A percentile compares a stretch with the other conserved stretches of the same genome.
Evolutionary conservation across 371 early-diverging fungal species (phyloP).

Genomic region (Zychaea mexicana): DNA sequence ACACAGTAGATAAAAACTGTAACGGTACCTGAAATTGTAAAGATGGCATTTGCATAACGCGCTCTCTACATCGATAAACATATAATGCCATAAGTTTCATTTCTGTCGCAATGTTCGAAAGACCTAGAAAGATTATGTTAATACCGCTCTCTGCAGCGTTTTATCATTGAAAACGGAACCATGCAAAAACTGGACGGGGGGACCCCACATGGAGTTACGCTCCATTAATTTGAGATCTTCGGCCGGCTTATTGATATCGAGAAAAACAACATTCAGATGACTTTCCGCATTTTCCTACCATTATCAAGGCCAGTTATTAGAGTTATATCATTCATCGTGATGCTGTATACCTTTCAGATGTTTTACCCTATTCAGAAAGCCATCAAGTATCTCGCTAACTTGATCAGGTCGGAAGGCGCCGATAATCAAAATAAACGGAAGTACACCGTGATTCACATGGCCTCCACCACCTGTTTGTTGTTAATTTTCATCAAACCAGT

Average conservation of each 20-base stretch:
- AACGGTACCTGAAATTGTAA: conserved; percentile 50
- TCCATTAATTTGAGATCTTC: conserved; percentile 53
- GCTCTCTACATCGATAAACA: conserved; percentile 27
- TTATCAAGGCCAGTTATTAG: conserved; percentile 3
- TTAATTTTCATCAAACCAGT: too few species aligned
- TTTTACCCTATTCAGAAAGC: conserved; percentile 61
- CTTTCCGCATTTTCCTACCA: conserved; percentile 40
- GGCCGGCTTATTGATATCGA: conserved; percentile 54
- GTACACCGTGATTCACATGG: conserved; percentile 43
- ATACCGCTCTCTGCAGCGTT: conserved; percentile 49
- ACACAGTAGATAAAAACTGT: not conserved
- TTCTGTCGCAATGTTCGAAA: too few species aligned
- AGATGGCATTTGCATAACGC: conserved; percentile 47
- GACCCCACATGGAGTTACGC: conserved; percentile 46
- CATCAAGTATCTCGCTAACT: conserved; percentile 62
- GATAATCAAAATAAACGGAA: conserved; percentile 65
- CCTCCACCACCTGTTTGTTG: conserved; percentile 42
- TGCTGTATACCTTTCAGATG: too few species aligned
- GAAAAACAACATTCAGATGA: conserved; percentile 60
- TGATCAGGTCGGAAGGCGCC: conserved; percentile 59
- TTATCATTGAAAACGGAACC: conserved; percentile 43
- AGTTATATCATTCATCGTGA: too few species aligned
- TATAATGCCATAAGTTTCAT: not conserved
- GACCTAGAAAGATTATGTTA: conserved; percentile 6
- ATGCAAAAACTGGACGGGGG: conserved; percentile 41